Conservation (phyloP, 2,329 filamentous ascomycete genomes). For the Fusarium drepaniforme region DNA sequence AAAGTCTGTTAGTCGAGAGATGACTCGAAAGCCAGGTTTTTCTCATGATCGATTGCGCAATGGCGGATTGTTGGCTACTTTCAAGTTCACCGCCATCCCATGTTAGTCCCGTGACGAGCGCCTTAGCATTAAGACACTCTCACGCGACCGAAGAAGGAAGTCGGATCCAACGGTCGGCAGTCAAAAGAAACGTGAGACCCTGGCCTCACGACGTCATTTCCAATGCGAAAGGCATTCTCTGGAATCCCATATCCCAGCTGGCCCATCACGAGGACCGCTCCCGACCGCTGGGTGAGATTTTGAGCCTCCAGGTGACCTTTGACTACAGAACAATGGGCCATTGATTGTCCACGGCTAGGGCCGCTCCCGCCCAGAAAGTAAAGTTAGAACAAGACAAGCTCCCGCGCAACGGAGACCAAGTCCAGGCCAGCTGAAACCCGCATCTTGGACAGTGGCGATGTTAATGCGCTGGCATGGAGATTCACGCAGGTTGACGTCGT, state of each 20-base stretch:
- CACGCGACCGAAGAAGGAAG: conserved; percentile 32
- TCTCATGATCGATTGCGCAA: conserved; percentile 24
- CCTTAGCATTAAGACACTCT: conserved; percentile 21
- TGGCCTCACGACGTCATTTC: conserved; percentile 33
- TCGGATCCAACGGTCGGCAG: conserved; percentile 30
- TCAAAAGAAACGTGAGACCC: conserved; percentile 16
- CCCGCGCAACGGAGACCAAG: conserved; percentile 10
- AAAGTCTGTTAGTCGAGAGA: conserved; percentile 22
- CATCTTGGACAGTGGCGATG: conserved; percentile 39
- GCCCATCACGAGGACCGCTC: conserved; percentile 31
- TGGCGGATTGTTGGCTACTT: conserved; percentile 17
- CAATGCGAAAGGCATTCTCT: conserved; percentile 32
- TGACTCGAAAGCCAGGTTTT: not conserved
- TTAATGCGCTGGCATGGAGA: conserved; percentile 43
- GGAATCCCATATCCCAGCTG: conserved; percentile 11
- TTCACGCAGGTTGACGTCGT: conserved; percentile 40
- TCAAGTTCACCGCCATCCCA: conserved; percentile 32
- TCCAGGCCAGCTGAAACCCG: conserved; percentile 40
- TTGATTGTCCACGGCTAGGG: conserved; percentile 28
- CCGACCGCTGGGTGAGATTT: conserved; percentile 33
- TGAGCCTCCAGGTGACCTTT: conserved; percentile 27
- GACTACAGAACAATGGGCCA: conserved; percentile 4
- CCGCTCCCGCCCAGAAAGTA: conserved; percentile 14
- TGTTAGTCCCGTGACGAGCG: conserved; percentile 27
- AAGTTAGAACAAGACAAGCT: conserved; percentile 14